These are phyloP conservation scores for Yamadazyma conglobata DNA, from an alignment of 1,139 yeast genomes.

Conservation along the genomic window DNA sequence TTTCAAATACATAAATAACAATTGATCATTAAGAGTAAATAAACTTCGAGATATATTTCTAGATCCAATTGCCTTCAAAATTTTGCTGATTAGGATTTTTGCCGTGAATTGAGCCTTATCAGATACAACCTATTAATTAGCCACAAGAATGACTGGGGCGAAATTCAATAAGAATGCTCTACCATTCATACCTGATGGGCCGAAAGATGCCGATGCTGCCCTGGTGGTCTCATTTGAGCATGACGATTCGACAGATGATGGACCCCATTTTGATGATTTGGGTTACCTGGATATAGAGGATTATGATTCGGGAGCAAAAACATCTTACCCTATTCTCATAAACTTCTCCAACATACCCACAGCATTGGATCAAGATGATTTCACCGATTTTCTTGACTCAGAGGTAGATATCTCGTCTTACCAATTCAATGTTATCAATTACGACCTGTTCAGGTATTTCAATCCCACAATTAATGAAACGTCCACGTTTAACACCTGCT, in stretches of 20 bases:
- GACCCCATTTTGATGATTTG: slow-evolving; percentile 3
- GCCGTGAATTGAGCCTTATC: too few species aligned
- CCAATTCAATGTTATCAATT: slow-evolving; percentile 6
- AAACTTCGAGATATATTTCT: too few species aligned
- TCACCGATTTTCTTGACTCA: slow-evolving; percentile 3
- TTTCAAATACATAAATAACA: too few species aligned
- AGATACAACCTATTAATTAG: too few species aligned
- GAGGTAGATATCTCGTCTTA: slow-evolving; percentile 1
- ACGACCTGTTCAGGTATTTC: slow-evolving; percentile 4
- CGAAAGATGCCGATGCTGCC: neutral
- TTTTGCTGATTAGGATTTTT: too few species aligned
- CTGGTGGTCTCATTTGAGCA: too few species aligned
- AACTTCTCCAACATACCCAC: slow-evolving; percentile 5
- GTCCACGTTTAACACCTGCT: slow-evolving; percentile 6
- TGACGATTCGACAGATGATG: slow-evolving; percentile 1
- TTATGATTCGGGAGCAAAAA: neutral
- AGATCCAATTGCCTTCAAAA: too few species aligned
- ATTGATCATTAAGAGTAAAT: too few species aligned
- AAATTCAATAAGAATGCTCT: slow-evolving; percentile 23
- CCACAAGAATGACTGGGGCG: too few species aligned
- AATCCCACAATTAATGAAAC: slow-evolving; percentile 4
- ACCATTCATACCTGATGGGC: slow-evolving; percentile 22
- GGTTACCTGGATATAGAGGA: neutral
- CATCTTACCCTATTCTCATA: slow-evolving; percentile 1
- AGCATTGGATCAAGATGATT: slow-evolving; percentile 2